Base-by-base conservation (phyloP, 192 early-diverging fungal genomes). In the Rhizophagus sp. region DNA sequence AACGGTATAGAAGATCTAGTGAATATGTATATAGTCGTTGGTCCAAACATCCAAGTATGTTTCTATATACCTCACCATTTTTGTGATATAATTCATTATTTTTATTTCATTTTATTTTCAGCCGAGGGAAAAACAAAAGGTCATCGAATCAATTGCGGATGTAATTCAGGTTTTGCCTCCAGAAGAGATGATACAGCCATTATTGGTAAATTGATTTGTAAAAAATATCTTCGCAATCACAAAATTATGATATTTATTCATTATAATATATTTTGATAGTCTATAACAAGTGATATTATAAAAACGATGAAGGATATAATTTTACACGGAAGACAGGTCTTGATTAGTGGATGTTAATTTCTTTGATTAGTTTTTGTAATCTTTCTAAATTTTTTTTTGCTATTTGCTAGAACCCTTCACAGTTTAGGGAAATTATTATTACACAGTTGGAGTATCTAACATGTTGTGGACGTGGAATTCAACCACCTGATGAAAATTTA, bases 1-100 rank as follows among this genome's bases (percentile, higher is more conserved):
- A 88, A 84, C 1, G 90, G 85, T 0, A 84, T 91, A 12, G 89
- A 88, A 57, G 86, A 83, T 47, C 85, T 94, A 68, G 87, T 93
- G 76, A 82, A 85, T 8, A 84, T 92, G 7, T 92, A 91, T 81
- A 75, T 86, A 52, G 88, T 89, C 41, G 90, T 91, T 25, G 79
- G 84, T 50, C 47, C 85, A 76, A 39, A 83, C 79, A 17, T 79
- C 82, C 34, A 81, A 79, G 39, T 71, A 80, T 9, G 83, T 82
- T 12, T 80, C 77, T 77, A 82, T 30, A 80, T 57, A 36, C 25
- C 11, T 30, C 17, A 19, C 4, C 7, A 22, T 3, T 61, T 33
- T 34, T 34, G 13, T 52, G 17, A 47, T 50, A 1, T 44, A 30
- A 30, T 30, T 30, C 30, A 30, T 30, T 0, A 39, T 67, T 9